Conservation (phyloP, 176 grass and related monocot genomes). For the Triticum monococcum region DNA sequence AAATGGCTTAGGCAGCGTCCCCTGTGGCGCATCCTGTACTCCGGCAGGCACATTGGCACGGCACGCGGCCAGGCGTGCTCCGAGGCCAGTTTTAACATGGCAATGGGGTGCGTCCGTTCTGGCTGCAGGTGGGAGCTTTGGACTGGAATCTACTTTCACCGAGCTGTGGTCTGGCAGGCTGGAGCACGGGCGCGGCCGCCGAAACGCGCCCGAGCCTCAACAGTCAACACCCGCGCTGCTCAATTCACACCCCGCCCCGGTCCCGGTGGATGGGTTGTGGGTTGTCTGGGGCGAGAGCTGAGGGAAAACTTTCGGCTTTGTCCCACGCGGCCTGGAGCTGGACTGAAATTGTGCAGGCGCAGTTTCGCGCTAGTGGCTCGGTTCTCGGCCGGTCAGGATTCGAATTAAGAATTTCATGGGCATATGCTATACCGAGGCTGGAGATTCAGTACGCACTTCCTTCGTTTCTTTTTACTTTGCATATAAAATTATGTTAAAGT, state of each 20-base stretch:
- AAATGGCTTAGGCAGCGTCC: not conserved
- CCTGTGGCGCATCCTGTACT: not conserved
- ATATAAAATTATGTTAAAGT: too few relatives aligned
- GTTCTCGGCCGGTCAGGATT: not conserved
- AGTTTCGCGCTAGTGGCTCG: not conserved
- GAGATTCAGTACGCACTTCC: not conserved
- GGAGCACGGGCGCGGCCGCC: not conserved
- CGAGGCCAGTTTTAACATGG: not conserved
- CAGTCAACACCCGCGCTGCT: not conserved
- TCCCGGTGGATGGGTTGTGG: not conserved
- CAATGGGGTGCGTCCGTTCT: not conserved
- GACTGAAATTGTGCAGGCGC: not conserved
- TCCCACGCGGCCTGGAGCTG: not conserved
- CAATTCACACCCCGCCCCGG: not conserved
- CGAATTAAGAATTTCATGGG: not conserved
- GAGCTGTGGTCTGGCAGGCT: not conserved
- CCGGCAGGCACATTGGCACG: not conserved
- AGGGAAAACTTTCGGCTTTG: not conserved
- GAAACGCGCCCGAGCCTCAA: not conserved
- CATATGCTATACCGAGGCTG: too few relatives aligned
- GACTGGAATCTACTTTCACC: not conserved
- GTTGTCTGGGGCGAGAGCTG: not conserved
- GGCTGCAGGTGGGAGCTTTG: not conserved
- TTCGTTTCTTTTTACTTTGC: too few relatives aligned
- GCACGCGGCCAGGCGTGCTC: not conserved